Conservation (phyloP, 1,284 basidiomycete species). For the Trichosporon faecale region DNA sequence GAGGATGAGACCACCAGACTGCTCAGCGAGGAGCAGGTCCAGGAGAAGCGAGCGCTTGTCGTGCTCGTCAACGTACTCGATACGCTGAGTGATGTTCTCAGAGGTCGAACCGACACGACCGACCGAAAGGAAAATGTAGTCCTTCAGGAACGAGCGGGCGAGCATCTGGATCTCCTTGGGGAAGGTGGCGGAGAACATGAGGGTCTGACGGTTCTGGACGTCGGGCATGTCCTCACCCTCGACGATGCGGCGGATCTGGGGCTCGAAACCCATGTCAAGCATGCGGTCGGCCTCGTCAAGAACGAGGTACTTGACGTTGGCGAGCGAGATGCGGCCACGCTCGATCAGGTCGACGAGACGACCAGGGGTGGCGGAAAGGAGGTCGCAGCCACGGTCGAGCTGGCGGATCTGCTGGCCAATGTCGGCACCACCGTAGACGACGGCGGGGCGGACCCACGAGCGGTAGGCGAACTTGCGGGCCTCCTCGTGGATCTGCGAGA, state of each 20-base stretch:
- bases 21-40: slow-evolving; percentile 83
- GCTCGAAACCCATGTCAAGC: slow-evolving; percentile 99
- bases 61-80: slow-evolving; percentile 96
- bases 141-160: slow-evolving; percentile 89
- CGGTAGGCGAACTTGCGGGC: slow-evolving; percentile 99
- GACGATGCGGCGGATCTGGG: slow-evolving; percentile 97
- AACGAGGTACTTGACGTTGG: slow-evolving; percentile 96
- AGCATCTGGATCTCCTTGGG: slow-evolving; percentile 98
- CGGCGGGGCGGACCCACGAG: slow-evolving; percentile 97
- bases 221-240: slow-evolving; percentile 98
- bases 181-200: slow-evolving; percentile 99
- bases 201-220: slow-evolving; percentile 86
- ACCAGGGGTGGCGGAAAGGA: slow-evolving; percentile 96
- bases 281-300: slow-evolving; percentile 99
- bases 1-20: slow-evolving; percentile 74
- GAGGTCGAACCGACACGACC: slow-evolving; percentile 97
- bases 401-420: slow-evolving; percentile 90
- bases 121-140: slow-evolving; percentile 96
- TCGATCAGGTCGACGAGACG: slow-evolving; percentile 98
- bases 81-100: slow-evolving; percentile 98
- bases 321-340: slow-evolving; percentile 91
- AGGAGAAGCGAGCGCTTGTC: slow-evolving; percentile 97
- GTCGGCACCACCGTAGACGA: slow-evolving; percentile 98
- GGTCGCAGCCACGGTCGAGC: slow-evolving; percentile 95
- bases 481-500: slow-evolving; percentile 99